These are phyloP conservation scores for Bruguiera hainesii DNA, from an alignment of 441 rosid species.

Conservation along the genomic window DNA sequence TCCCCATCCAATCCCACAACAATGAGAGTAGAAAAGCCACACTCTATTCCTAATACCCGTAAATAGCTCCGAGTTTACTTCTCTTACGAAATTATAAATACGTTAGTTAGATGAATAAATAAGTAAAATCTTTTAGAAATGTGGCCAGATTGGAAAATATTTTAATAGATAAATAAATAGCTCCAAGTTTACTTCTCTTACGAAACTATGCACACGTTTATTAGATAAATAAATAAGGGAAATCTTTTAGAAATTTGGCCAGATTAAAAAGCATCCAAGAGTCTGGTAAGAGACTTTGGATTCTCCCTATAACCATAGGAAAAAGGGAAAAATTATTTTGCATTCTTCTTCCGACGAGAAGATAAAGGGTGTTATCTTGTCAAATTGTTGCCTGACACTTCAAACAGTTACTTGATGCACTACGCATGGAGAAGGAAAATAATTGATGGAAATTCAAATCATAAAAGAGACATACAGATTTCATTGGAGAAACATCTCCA, in stretches of 20 bases:
- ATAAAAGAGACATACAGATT: constrained; percentile 60
- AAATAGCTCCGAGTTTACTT: too few relatives aligned
- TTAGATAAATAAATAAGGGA: neutral
- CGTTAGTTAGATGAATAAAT: neutral
- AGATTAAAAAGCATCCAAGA: too few relatives aligned
- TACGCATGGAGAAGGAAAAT: constrained; percentile 8
- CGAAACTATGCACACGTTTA: too few relatives aligned
- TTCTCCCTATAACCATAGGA: constrained; percentile 7
- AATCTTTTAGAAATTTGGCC: neutral
- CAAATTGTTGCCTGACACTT: constrained; percentile 18
- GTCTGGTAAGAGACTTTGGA: neutral
- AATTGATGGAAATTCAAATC: constrained; percentile 21
- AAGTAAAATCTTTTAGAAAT: neutral
- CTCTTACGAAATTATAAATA: too few relatives aligned
- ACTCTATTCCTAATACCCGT: too few relatives aligned
- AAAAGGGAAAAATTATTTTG: neutral
- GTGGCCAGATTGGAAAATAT: too few relatives aligned
- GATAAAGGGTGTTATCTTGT: constrained; percentile 15
- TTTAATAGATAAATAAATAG: too few relatives aligned
- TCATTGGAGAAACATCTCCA: constrained; percentile 56
- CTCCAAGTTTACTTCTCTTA: too few relatives aligned
- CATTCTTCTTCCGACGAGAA: neutral
- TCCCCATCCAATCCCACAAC: too few relatives aligned
- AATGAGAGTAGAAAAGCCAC: too few relatives aligned
- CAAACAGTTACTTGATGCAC: constrained; percentile 16